Percentiles rank a stretch among this genome's conserved stretches.
Evolutionary conservation across 345 rosid species (phyloP).

Genomic region (Cochlearia excelsa): DNA sequence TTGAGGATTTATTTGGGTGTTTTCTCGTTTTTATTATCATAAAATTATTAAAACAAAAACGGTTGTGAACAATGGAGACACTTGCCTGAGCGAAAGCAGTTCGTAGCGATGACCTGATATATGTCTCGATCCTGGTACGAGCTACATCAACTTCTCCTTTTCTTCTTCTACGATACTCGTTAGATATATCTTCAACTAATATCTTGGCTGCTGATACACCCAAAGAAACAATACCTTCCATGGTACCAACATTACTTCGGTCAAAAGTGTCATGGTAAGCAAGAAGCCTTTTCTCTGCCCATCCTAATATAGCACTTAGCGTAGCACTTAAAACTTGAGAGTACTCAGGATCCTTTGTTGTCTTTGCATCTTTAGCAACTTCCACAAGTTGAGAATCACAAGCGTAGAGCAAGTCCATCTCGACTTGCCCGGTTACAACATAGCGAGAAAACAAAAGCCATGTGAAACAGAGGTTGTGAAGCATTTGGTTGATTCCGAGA

Average conservation of each 20-base stretch:
- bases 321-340: slow-evolving; percentile 80
- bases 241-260: slow-evolving; percentile 58
- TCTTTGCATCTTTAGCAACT: slow-evolving; percentile 93
- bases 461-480: slow-evolving; percentile 81
- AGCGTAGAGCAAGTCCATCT: slow-evolving; percentile 70
- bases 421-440: slow-evolving; percentile 78
- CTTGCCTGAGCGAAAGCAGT: slow-evolving; percentile 99
- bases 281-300: slow-evolving; percentile 97
- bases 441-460: slow-evolving; percentile 90
- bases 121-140: slow-evolving; percentile 80
- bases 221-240: slow-evolving; percentile 82
- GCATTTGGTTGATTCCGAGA: slow-evolving; percentile 80
- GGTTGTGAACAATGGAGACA: slow-evolving; percentile 9
- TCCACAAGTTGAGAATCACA: slow-evolving; percentile 74
- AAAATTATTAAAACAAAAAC: not conserved
- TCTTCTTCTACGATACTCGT: slow-evolving; percentile 86
- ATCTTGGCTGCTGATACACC: slow-evolving; percentile 89
- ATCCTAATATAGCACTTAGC: slow-evolving; percentile 77
- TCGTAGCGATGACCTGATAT: slow-evolving; percentile 93
- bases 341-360: slow-evolving; percentile 82
- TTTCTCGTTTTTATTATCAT: too few relatives aligned
- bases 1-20: too few relatives aligned
- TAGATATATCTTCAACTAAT: slow-evolving; percentile 91
- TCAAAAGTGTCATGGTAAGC: slow-evolving; percentile 95
- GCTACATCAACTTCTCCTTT: slow-evolving; percentile 83